Conservation (phyloP, 2,329 filamentous ascomycete genomes). For the Pseudofabraea citricarpa region DNA sequence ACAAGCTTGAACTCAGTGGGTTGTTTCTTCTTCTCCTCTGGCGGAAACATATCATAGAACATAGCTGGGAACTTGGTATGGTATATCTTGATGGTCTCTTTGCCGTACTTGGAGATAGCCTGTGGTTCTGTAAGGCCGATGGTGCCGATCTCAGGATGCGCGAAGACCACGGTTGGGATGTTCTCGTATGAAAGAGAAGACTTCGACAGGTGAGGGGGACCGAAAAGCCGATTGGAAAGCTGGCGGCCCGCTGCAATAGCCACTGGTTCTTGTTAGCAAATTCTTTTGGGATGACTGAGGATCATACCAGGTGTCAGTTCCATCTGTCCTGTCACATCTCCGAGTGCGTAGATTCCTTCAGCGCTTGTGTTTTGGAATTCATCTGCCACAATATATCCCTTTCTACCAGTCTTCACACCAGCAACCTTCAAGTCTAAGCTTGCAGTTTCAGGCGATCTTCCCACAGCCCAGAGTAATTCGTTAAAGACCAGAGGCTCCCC, state of each 20-base stretch:
- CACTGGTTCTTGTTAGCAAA: conserved; percentile 26
- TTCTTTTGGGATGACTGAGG: background rate
- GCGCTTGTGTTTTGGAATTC: conserved; percentile 44
- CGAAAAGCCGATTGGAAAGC: conserved; percentile 44
- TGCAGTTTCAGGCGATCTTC: conserved; percentile 38
- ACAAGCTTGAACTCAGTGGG: conserved; percentile 47
- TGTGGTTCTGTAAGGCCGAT: conserved; percentile 44
- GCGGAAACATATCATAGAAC: conserved; percentile 40
- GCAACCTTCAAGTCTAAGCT: conserved; percentile 34
- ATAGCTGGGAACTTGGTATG: conserved; percentile 43
- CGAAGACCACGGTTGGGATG: conserved; percentile 47
- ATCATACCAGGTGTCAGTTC: conserved; percentile 42
- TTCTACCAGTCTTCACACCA: conserved; percentile 34
- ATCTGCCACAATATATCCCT: conserved; percentile 39
- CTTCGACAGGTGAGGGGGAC: conserved; percentile 36
- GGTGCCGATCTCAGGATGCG: conserved; percentile 44
- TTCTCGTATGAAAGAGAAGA: conserved; percentile 42
- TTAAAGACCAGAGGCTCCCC: conserved; percentile 39
- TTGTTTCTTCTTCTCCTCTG: conserved; percentile 41
- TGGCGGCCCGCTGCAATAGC: conserved; percentile 46
- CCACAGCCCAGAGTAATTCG: conserved; percentile 46
- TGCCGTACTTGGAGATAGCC: conserved; percentile 40
- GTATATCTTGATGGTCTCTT: conserved; percentile 45
- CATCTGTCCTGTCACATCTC: conserved; percentile 45
- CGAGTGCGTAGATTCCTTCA: conserved; percentile 42